Evolutionary conservation across 2,329 filamentous ascomycete genomes (phyloP).

Genomic region (Pleurostoma richardsiae): DNA sequence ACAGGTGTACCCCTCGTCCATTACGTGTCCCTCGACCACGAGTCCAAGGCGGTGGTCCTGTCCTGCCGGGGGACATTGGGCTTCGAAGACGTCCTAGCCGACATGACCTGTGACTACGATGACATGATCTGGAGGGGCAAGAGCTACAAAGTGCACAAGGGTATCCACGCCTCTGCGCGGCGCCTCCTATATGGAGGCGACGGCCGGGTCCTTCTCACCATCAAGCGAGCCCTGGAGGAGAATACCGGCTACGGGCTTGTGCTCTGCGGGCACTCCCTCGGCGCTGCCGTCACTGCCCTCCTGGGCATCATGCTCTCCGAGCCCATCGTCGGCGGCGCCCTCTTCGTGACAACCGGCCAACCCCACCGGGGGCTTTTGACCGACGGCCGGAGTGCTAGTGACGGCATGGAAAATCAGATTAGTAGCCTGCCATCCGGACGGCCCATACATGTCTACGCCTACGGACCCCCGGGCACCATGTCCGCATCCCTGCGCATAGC

Average conservation of each 20-base stretch:
- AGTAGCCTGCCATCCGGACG: conserved; percentile 57
- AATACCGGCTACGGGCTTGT: conserved; percentile 67
- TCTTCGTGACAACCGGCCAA: conserved; percentile 57
- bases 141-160: conserved; percentile 67
- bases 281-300: conserved; percentile 64
- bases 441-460: conserved; percentile 75
- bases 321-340: conserved; percentile 46
- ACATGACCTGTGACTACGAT: conserved; percentile 71
- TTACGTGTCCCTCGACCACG: conserved; percentile 67
- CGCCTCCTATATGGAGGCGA: conserved; percentile 64
- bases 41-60: conserved; percentile 67
- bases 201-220: conserved; percentile 59
- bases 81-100: conserved; percentile 68
- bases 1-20: conserved; percentile 67
- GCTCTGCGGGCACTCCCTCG: conserved; percentile 64
- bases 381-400: neutral
- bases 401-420: conserved; percentile 18
- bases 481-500: conserved; percentile 64
- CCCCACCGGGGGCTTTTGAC: conserved; percentile 31
- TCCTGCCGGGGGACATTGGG: conserved; percentile 68
- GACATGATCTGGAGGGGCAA: conserved; percentile 58
- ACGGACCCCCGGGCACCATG: conserved; percentile 70
- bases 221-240: conserved; percentile 60
- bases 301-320: conserved; percentile 68
- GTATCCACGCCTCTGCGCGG: conserved; percentile 66